Evolutionary conservation across 2,329 filamentous ascomycete genomes (phyloP), one percentile per base, ranked within the genome.

Genomic region (Colletotrichum nymphaeae): DNA sequence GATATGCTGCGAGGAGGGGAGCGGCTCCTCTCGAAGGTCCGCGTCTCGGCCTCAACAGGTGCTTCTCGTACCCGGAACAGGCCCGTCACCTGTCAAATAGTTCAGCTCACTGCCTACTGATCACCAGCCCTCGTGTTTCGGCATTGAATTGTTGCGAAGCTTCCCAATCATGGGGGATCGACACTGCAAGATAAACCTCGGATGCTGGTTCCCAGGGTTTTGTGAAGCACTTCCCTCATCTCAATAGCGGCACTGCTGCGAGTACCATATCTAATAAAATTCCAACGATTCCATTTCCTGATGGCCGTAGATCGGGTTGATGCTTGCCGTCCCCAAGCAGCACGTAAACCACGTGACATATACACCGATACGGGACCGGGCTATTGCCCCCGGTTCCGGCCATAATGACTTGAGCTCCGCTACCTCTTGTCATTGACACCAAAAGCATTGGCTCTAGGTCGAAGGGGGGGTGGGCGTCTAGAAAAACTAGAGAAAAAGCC

Each of bases 341-440:
- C 1, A 1, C 4, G 63, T 19, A n/a, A 56, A 60, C 30, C 66
- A 73, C 66, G 59, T 73, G 67, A 71, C 37, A 28, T 12, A 6
- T 37, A 52, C 56, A 56, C 49, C 52, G 32, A 53, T n/a, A 26
- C 46, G 42, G 65, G 35, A 49, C 16, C 35, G 26, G 58, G 35
- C 28, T 52, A 63, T 37, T 30, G 14, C n/a, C 49, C 49, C 69
- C 35, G 52, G 60, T 69, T 63, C 56, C 69, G 60, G 52, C 37
- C 58, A 53, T 53, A 16, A 57, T 8, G 42, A 57, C 46, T 6
- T 16, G 14, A n/a, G 26, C 22, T n/a, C 35, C 58, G 7, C 59
- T 22, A 49, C 22, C 63, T 62, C 49, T 37, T 46, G 32, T 24
- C 28, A 35, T 42, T 22, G 55, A 30, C 22, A 56, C 35, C 57